Evolutionary conservation across 345 rosid species (phyloP).

Genomic region (Gossypium bickii): DNA sequence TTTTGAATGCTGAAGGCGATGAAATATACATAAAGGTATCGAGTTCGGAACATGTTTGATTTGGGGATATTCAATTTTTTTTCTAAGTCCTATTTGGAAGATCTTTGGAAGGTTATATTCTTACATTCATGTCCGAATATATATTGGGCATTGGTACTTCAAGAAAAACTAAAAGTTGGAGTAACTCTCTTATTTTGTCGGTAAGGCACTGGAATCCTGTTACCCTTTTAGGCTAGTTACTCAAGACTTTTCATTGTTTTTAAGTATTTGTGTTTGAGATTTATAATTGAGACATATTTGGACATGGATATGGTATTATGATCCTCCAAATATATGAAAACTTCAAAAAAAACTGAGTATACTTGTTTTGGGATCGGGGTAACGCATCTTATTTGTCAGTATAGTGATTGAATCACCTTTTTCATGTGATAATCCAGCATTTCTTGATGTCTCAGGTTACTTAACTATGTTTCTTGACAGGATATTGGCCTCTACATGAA

Average conservation of each 20-base stretch:
- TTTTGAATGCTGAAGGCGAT: slow-evolving; percentile 88
- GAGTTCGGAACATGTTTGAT: not conserved
- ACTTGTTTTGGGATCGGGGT: not conserved
- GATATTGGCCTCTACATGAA: slow-evolving; percentile 75
- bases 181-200: not conserved
- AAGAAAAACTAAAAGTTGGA: too few relatives aligned
- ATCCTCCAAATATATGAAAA: not conserved
- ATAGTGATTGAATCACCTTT: not conserved
- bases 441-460: not conserved
- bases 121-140: not conserved
- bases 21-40: slow-evolving; percentile 88
- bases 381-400: not conserved
- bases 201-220: not conserved
- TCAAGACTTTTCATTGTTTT: not conserved
- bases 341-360: not conserved
- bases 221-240: not conserved
- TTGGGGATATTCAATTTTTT: not conserved
- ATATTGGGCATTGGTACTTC: not conserved
- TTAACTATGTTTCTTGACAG: slow-evolving; percentile 33
- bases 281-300: not conserved
- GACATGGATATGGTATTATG: not conserved
- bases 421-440: not conserved
- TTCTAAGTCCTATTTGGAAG: not conserved
- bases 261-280: not conserved
- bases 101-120: not conserved